phyloP scores from a whole-genome alignment of 495 filamentous ascomycete genomes.

The Clohesyomyces aquaticus region DNA sequence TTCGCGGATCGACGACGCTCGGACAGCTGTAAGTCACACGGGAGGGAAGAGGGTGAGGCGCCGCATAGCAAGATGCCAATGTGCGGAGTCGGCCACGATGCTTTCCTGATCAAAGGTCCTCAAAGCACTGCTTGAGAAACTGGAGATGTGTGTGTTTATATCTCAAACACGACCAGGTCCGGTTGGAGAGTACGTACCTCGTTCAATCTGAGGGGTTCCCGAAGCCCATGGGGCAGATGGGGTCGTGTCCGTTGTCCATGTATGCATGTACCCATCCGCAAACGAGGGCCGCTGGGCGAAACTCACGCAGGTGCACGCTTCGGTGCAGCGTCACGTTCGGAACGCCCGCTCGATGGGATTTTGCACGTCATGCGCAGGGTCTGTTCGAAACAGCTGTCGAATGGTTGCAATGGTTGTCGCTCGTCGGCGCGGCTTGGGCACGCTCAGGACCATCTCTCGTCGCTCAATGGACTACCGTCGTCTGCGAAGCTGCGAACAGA shows the following conservation, averaged over 20 bases:
- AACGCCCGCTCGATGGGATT: constrained; percentile 14
- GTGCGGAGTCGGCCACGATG: not conserved
- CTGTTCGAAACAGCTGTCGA: not conserved
- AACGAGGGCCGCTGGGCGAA: not conserved
- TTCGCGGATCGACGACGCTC: constrained; percentile 34
- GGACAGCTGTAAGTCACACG: constrained; percentile 38
- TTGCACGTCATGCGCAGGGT: constrained; percentile 15
- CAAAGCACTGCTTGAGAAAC: not conserved
- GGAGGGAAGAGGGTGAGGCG: constrained; percentile 19
- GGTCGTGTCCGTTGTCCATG: no score
- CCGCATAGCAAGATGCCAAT: no score
- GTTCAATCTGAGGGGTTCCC: constrained; percentile 11
- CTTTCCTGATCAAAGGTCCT: not conserved
- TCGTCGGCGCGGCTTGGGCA: not conserved
- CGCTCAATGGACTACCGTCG: not conserved
- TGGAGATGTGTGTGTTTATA: not conserved
- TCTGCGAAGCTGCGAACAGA: not conserved
- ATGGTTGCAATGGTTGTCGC: not conserved
- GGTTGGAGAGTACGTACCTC: not conserved
- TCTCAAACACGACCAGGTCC: not conserved
- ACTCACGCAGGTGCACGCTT: constrained; percentile 2
- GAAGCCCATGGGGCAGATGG: not conserved
- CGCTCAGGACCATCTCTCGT: not conserved
- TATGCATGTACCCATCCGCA: constrained; percentile 12
- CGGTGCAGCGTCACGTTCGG: constrained; percentile 16